A percentile compares a stretch with the other conserved stretches of the same genome.
phyloP scores from a whole-genome alignment of 1,284 basidiomycete species.

The Ustilago vetiveriae region DNA sequence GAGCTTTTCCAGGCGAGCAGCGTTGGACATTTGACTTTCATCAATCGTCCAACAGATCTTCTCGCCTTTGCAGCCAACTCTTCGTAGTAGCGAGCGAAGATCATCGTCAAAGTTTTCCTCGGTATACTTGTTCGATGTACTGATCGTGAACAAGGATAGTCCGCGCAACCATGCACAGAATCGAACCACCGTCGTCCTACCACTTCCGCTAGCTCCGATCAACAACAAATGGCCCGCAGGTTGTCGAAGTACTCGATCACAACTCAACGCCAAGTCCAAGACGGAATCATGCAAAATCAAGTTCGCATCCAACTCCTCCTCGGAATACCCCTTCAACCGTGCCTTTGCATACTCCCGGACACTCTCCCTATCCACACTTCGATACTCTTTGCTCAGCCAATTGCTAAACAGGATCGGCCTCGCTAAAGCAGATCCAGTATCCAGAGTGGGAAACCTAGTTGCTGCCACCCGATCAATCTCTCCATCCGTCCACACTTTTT shows the following conservation, averaged over 20 bases:
- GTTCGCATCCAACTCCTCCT: constrained; percentile 89
- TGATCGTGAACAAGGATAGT: constrained; percentile 97
- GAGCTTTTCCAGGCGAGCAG: constrained; percentile 98
- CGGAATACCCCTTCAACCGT: constrained; percentile 77
- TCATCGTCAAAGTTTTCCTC: constrained; percentile 99
- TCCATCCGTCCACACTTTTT: constrained; percentile 84
- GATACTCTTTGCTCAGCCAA: constrained; percentile 98
- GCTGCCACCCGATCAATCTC: constrained; percentile 85
- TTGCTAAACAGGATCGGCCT: constrained; percentile 97
- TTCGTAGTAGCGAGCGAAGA: constrained; percentile 87
- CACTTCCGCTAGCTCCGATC: constrained; percentile 96
- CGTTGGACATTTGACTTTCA: constrained; percentile 97
- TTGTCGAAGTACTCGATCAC: constrained; percentile 99
- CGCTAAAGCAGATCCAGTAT: constrained; percentile 76
- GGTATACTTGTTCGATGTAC: constrained; percentile 97
- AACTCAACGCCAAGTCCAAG: constrained; percentile 93
- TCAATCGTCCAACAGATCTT: constrained; percentile 99
- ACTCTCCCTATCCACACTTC: constrained; percentile 90
- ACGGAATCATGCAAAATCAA: constrained; percentile 98
- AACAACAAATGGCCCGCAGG: constrained; percentile 94
- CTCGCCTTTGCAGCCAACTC: constrained; percentile 96
- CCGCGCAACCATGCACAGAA: constrained; percentile 99
- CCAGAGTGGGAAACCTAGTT: constrained; percentile 91
- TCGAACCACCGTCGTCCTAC: constrained; percentile 97
- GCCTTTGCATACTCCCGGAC: constrained; percentile 97